Evolutionary conservation across 257 asterid species (phyloP).

Genomic region (Ajuga chamaepitys): DNA sequence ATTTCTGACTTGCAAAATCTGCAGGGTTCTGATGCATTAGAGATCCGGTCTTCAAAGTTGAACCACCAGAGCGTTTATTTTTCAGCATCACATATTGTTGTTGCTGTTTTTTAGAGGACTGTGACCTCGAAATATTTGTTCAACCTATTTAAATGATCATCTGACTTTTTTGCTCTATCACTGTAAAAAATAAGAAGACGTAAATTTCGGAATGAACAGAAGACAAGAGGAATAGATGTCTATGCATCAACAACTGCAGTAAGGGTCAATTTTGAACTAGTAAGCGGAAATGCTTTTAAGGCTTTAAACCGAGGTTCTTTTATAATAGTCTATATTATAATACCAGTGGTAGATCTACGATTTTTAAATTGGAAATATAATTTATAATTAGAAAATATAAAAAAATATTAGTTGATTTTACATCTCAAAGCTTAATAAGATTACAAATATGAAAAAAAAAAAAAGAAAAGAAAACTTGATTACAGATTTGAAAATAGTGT

Average conservation of each 20-base stretch:
- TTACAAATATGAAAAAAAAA: too few species aligned
- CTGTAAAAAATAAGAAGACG: constrained; percentile 33
- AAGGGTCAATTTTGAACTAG: not conserved
- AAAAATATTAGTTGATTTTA: too few species aligned
- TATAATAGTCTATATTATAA: too few species aligned
- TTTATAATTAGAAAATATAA: too few species aligned
- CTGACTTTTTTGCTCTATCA: constrained; percentile 64
- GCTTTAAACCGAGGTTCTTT: too few species aligned
- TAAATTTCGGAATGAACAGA: constrained; percentile 15
- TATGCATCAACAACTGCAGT: not conserved
- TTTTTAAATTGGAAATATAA: too few species aligned
- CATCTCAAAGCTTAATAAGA: too few species aligned
- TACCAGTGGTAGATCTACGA: too few species aligned
- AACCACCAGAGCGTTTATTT: constrained; percentile 64
- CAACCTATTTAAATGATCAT: constrained; percentile 57
- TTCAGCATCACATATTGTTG: constrained; percentile 46
- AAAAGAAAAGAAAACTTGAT: too few species aligned
- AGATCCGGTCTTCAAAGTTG: constrained; percentile 54
- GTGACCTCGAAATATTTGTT: constrained; percentile 40
- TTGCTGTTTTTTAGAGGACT: constrained; percentile 64
- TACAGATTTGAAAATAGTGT: too few species aligned
- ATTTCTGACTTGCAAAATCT: constrained; percentile 49
- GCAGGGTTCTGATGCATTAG: constrained; percentile 54
- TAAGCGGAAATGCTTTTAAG: not conserved
- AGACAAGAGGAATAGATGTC: not conserved